Conservation (phyloP, 208 protist genomes). For the Lotmaria passim region DNA sequence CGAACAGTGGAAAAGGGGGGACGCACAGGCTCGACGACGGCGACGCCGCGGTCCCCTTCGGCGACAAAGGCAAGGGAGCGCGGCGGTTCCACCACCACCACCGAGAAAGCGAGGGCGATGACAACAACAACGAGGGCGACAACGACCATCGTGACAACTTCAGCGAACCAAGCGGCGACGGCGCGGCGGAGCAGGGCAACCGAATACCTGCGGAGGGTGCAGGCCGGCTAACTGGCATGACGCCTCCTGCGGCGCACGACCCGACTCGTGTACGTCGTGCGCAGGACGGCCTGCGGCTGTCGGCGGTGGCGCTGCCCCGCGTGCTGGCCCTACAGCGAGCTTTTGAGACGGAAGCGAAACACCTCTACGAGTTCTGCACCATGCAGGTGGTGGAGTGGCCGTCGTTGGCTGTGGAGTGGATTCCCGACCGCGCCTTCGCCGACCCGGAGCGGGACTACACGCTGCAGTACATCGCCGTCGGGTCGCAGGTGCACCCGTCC, state of each 20-base stretch:
- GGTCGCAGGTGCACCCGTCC: conserved; percentile 44
- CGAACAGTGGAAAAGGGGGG: neutral
- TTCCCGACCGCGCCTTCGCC: conserved; percentile 45
- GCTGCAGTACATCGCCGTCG: conserved; percentile 59
- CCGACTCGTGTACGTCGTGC: conserved; percentile 1
- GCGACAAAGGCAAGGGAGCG: neutral
- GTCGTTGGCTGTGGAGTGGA: conserved; percentile 64
- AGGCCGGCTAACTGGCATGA: neutral
- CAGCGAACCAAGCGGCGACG: neutral
- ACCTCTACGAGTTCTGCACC: conserved; percentile 58
- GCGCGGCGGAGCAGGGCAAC: neutral
- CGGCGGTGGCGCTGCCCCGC: conserved; percentile 33
- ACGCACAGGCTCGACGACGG: conserved; percentile 8
- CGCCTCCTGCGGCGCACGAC: neutral
- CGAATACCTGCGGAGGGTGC: neutral
- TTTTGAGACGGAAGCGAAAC: conserved; percentile 40
- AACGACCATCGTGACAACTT: neutral
- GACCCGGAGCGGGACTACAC: conserved; percentile 64
- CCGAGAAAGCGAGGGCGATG: neutral
- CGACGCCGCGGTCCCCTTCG: conserved; percentile 3
- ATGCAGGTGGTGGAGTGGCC: conserved; percentile 66
- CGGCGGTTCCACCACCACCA: neutral
- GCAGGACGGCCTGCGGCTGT: conserved; percentile 4
- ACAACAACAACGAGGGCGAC: neutral
- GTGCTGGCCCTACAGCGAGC: conserved; percentile 50